A percentile compares a stretch with the other conserved stretches of the same genome.
Conservation (phyloP, 139 green algal species). For the Astrephomene gubernaculifera region DNA sequence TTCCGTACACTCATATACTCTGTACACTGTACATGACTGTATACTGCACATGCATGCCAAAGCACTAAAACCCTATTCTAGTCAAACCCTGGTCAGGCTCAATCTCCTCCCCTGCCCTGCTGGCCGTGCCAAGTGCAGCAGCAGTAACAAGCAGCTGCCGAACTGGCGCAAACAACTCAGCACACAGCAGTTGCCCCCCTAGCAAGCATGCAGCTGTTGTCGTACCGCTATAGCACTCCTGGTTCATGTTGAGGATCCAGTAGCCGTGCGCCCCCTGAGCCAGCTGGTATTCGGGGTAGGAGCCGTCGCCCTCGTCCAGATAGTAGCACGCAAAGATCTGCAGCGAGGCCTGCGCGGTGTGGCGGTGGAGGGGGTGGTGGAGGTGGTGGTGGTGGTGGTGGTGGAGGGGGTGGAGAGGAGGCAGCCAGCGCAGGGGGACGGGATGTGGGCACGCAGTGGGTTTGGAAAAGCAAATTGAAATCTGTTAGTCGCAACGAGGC, state of each 20-base stretch:
- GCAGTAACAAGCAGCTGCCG: too few species aligned
- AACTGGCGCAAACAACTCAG: too few species aligned
- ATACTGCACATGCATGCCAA: too few species aligned
- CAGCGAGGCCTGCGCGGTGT: constrained; percentile 26
- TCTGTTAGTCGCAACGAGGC: too few species aligned
- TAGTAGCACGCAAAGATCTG: constrained; percentile 47
- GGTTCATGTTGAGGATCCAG: constrained; percentile 46
- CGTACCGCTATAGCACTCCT: constrained; percentile 37
- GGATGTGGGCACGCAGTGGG: background rate
- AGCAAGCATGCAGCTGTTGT: too few species aligned
- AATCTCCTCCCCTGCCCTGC: too few species aligned
- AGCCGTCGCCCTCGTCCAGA: constrained; percentile 28
- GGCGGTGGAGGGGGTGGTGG: background rate
- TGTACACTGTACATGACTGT: too few species aligned
- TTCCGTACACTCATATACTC: background rate
- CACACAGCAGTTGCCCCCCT: too few species aligned
- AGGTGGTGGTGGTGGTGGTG: background rate
- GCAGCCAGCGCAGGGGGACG: background rate
- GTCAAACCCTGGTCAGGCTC: too few species aligned
- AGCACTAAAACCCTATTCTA: too few species aligned
- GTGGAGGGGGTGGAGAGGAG: background rate
- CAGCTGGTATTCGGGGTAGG: constrained; percentile 38
- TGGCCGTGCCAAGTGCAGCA: too few species aligned
- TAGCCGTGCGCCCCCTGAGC: constrained; percentile 27
- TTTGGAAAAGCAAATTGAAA: too few species aligned